phyloP scores from a whole-genome alignment of 768 basidiomycete genomes.

The Boletus pseudopeckii region DNA sequence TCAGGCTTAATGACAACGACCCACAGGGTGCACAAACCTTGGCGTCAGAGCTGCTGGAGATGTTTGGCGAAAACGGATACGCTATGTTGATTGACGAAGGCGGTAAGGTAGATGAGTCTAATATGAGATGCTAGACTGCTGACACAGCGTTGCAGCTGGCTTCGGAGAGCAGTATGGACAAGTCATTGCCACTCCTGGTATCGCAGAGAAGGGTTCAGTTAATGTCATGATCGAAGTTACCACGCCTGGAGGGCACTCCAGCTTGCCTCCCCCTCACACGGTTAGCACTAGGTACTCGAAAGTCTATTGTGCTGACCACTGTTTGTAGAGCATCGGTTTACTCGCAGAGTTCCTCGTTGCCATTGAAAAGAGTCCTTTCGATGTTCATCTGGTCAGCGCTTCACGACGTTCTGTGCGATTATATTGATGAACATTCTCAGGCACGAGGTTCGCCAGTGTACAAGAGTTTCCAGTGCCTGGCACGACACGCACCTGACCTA shows the following conservation, averaged over 20 bases:
- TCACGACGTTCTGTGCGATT: neutral
- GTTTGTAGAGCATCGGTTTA: constrained; percentile 74
- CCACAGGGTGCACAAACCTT: constrained; percentile 54
- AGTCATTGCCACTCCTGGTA: constrained; percentile 56
- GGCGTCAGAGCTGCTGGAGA: constrained; percentile 44
- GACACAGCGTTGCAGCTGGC: constrained; percentile 37
- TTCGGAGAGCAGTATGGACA: constrained; percentile 49
- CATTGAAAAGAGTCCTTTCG: constrained; percentile 64
- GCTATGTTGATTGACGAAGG: constrained; percentile 89
- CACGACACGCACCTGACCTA: constrained; percentile 56
- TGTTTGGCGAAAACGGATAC: constrained; percentile 70
- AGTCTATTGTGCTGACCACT: constrained; percentile 8
- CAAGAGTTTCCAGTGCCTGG: constrained; percentile 60
- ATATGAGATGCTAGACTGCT: neutral
- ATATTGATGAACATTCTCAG: constrained; percentile 26
- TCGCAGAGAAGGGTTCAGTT: constrained; percentile 72
- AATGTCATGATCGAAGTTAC: constrained; percentile 63
- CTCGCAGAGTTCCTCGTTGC: constrained; percentile 66
- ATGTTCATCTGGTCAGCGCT: constrained; percentile 45
- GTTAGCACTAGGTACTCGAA: constrained; percentile 33
- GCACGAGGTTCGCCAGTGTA: constrained; percentile 57
- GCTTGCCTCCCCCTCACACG: constrained; percentile 79
- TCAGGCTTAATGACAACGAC: neutral
- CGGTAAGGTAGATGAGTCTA: constrained; percentile 38
- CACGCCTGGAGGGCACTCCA: constrained; percentile 81